Base-by-base conservation (phyloP, 352 stramenopile species). In the Globisporangium polare region DNA sequence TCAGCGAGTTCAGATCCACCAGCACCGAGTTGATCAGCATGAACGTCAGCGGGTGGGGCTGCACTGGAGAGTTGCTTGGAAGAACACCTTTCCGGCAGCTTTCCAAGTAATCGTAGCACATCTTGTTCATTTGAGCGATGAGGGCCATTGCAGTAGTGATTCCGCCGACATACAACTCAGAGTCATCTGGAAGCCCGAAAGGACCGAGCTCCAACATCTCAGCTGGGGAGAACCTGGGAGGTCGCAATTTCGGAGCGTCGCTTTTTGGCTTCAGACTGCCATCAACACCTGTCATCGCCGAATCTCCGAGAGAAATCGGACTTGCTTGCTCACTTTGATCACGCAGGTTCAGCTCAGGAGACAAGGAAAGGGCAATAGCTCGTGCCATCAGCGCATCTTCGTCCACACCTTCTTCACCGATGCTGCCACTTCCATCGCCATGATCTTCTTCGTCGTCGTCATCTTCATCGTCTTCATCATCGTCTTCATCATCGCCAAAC, bases 331-430 rank as follows among this genome's bases (percentile, higher is more conserved):
- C 62, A 24, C 56, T 71, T 71, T 89, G 73, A 41, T 95, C 83
- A n/a, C 71, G 70, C 41, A 90, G 63, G 46, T 78, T 89, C 46
- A 92, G 75, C 66, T 94, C 87, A 1, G 87, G 82, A 3, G 87
- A 96, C 4, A 96, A 67, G 7, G 87, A 96, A n/a, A 96, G 71
- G 5, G 87, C 87, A 43, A 96, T 96, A 33, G 87, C 87, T 53
- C 86, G 76, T 17, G 87, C 87, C 87, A 96, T 96, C n/a, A 96
- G 63, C 13, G 82, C 87, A 56, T 96, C 87, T 77, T 96, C 87
- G 64, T 96, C 86, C 26, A 92, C 81, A 5, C 80, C 83, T 78
- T 91, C 83, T 58, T 78, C 78, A 18, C 74, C 73, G 49, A 75
- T 69, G 39, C 71, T 85, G 7, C 72, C 72, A 20, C 69, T 72